Evolutionary conservation across 169 alveolate species (phyloP), one percentile per base, ranked within the genome.

Genomic region (Plasmodium knowlesi): DNA sequence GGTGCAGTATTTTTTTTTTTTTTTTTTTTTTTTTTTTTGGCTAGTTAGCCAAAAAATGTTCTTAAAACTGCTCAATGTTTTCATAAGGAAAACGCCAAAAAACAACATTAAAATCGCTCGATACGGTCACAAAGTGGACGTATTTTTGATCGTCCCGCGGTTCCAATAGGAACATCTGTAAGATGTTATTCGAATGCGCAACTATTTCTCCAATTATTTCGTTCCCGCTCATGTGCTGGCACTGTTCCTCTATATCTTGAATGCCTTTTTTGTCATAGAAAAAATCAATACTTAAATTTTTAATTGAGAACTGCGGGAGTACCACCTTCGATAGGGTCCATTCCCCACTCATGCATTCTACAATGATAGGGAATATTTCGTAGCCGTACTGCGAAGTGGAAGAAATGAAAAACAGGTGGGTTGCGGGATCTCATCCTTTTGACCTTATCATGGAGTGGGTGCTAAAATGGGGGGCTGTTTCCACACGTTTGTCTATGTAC

Each of bases 171-270:
- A 67, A 86, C 32, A 86, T 74, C 80, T 86, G 93, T 16, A 86
- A 74, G 41, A 86, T 86, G 32, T 37, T 50, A 86, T 86, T 86
- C 46, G 93, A 86, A 76, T 86, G 93, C 14, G 93, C 82, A 74
- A 86, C 81, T 50, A 86, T 86, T 86, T 86, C 93, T 50, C 93
- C 93, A 86, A 76, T 76, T 74, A 86, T 76, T 74, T 86, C 72
- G 80, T 86, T 86, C 43, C 93, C 93, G 57, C 80, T 32, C 80
- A 86, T 32, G 25, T 86, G 25, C 41, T 86, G 39, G 34, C 85
- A 74, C 39, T 41, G 81, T 16, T 86, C 28, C 67, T 86, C 93
- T 86, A 86, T 86, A 53, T 86, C 93, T 53, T 86, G 84, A 86
- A 86, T 86, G 12, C 46, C 41, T 74, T 86, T 86, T 54, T 86